Evolutionary conservation across 2,329 filamentous ascomycete species (phyloP).

Genomic region (Paraphaeosphaeria sporulosa): DNA sequence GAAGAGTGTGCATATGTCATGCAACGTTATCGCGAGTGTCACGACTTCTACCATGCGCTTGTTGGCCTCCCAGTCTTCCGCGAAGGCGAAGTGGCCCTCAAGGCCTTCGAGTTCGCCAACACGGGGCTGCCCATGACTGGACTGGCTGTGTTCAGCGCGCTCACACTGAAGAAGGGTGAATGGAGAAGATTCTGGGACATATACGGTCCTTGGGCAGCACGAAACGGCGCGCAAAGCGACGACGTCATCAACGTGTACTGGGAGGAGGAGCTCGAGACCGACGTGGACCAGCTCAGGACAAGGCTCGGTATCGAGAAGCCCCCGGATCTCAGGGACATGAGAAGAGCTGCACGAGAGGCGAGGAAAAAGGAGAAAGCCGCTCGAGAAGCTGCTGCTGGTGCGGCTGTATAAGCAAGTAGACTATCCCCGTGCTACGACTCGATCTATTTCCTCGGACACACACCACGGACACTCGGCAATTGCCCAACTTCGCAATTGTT

Average conservation of each 20-base stretch:
- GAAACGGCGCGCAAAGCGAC: slow-evolving; percentile 77
- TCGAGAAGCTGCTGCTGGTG: slow-evolving; percentile 33
- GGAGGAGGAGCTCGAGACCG: slow-evolving; percentile 90
- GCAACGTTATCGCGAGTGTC: slow-evolving; percentile 96
- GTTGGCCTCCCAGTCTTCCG: slow-evolving; percentile 88
- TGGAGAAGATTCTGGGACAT: slow-evolving; percentile 72
- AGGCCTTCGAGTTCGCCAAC: slow-evolving; percentile 97
- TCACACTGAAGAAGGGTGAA: slow-evolving; percentile 69
- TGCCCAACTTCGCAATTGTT: too few relatives aligned
- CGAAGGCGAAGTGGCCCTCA: slow-evolving; percentile 97
- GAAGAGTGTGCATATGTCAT: slow-evolving; percentile 97
- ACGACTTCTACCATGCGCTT: slow-evolving; percentile 97
- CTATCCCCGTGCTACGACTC: too few relatives aligned
- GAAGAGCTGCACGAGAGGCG: slow-evolving; percentile 73
- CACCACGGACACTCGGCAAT: too few relatives aligned
- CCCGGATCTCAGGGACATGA: slow-evolving; percentile 81
- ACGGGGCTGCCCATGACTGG: slow-evolving; percentile 95
- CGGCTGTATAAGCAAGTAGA: neutral
- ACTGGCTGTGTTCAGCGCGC: slow-evolving; percentile 76
- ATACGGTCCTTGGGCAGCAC: slow-evolving; percentile 90
- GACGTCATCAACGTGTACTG: slow-evolving; percentile 97
- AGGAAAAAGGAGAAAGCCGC: slow-evolving; percentile 69
- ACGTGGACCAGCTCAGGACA: slow-evolving; percentile 76
- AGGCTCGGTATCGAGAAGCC: slow-evolving; percentile 87
- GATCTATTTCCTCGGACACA: too few relatives aligned